phyloP scores from a whole-genome alignment of 1,139 yeast genomes.

The Zygosaccharomyces sapae region DNA sequence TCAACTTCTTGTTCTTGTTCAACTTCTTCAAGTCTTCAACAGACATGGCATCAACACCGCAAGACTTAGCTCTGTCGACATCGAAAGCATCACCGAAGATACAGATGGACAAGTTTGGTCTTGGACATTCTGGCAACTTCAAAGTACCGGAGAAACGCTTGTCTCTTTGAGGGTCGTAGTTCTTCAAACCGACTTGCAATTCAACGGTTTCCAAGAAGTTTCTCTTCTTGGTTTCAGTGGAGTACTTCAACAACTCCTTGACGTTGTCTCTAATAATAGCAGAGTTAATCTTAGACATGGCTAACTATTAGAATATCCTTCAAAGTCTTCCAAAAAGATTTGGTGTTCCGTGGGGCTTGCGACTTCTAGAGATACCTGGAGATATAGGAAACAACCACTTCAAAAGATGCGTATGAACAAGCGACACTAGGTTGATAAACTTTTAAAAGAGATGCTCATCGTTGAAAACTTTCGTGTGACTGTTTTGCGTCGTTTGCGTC shows the following conservation, averaged over 20 bases:
- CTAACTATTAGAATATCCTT: constrained; percentile 30
- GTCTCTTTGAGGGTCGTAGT: constrained; percentile 99
- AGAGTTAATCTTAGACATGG: constrained; percentile 90
- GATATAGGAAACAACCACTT: background rate
- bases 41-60: constrained; percentile 99
- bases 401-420: background rate
- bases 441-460: background rate
- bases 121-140: constrained; percentile 98
- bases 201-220: constrained; percentile 99
- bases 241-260: constrained; percentile 83
- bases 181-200: constrained; percentile 99
- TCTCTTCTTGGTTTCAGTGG: constrained; percentile 98
- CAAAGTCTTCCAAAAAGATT: constrained; percentile 25
- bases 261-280: constrained; percentile 97
- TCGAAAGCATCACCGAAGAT: constrained; percentile 99
- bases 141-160: constrained; percentile 99
- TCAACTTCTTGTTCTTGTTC: constrained; percentile 99
- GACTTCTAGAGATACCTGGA: constrained; percentile 11
- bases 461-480: constrained; percentile 5
- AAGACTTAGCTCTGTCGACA: constrained; percentile 99
- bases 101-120: constrained; percentile 99
- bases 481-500: constrained; percentile 7
- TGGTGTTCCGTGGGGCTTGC: constrained; percentile 21
- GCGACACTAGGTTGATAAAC: too few relatives aligned
- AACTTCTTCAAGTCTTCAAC: constrained; percentile 99